phyloP scores from a whole-genome alignment of 139 green algal species.

The Chlorella sp. region DNA sequence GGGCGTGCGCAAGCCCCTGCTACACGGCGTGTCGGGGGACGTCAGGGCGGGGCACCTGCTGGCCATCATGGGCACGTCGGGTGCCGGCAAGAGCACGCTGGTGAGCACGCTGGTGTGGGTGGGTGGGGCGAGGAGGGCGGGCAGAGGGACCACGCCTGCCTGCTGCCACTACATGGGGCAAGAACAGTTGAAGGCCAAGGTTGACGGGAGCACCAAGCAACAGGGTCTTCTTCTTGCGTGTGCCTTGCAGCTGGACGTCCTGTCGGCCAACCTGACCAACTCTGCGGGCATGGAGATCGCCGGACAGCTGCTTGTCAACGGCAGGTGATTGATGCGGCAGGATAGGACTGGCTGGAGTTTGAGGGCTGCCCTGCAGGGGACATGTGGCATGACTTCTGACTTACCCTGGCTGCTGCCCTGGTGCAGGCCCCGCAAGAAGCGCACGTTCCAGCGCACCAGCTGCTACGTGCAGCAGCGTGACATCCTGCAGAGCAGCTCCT shows the following conservation, averaged over 20 bases:
- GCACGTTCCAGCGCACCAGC: constrained; percentile 14
- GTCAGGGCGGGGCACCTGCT: background rate
- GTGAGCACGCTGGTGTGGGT: too few relatives aligned
- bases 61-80: background rate
- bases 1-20: background rate
- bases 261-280: constrained; percentile 34
- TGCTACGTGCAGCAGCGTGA: constrained; percentile 64
- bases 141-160: too few relatives aligned
- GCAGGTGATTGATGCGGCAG: too few relatives aligned
- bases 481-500: constrained; percentile 55
- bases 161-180: too few relatives aligned
- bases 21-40: background rate
- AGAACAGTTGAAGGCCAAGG: too few relatives aligned
- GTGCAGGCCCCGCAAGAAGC: constrained; percentile 3
- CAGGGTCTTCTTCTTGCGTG: too few relatives aligned
- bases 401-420: too few relatives aligned
- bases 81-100: background rate
- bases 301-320: constrained; percentile 51
- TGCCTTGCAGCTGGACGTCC: constrained; percentile 51
- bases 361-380: too few relatives aligned
- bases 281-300: constrained; percentile 8
- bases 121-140: too few relatives aligned
- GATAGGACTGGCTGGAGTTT: too few relatives aligned
- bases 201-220: too few relatives aligned
- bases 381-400: too few relatives aligned